Conservation (phyloP, 257 asterid species). For the Gynochthodes officinalis region DNA sequence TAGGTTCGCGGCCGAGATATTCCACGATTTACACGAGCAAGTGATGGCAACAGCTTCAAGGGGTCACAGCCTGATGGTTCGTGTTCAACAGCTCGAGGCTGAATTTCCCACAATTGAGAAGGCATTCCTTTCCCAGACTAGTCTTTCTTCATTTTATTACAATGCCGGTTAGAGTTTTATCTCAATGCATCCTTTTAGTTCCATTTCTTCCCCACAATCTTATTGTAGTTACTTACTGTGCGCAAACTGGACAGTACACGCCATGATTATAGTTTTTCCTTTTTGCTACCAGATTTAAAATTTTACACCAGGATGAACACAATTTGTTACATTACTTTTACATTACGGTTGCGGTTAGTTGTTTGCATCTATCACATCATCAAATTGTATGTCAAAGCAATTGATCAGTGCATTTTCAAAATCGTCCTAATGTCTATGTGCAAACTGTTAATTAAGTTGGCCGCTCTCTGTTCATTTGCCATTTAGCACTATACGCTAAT, state of each 20-base stretch:
- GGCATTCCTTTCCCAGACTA: slow-evolving; percentile 86
- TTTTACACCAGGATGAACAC: not conserved
- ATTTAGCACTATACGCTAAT: not conserved
- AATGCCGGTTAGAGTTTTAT: slow-evolving; percentile 56
- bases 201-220: not conserved
- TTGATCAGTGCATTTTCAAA: not conserved
- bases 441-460: not conserved
- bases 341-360: not conserved
- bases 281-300: not conserved
- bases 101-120: slow-evolving; percentile 78
- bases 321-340: not conserved
- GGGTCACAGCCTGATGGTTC: slow-evolving; percentile 69
- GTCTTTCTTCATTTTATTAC: slow-evolving; percentile 68
- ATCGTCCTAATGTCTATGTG: not conserved
- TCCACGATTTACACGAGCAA: slow-evolving; percentile 87
- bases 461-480: too few relatives aligned
- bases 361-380: not conserved
- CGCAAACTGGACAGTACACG: not conserved
- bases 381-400: not conserved
- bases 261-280: not conserved
- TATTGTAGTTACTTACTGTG: not conserved
- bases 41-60: slow-evolving; percentile 90
- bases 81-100: slow-evolving; percentile 90
- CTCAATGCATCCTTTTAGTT: slow-evolving; percentile 2
- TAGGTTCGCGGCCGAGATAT: slow-evolving; percentile 97